Evolutionary conservation across 2,329 filamentous ascomycete genomes (phyloP), one percentile per base, ranked within the genome.

Genomic region (Aspergillus fischeri): DNA sequence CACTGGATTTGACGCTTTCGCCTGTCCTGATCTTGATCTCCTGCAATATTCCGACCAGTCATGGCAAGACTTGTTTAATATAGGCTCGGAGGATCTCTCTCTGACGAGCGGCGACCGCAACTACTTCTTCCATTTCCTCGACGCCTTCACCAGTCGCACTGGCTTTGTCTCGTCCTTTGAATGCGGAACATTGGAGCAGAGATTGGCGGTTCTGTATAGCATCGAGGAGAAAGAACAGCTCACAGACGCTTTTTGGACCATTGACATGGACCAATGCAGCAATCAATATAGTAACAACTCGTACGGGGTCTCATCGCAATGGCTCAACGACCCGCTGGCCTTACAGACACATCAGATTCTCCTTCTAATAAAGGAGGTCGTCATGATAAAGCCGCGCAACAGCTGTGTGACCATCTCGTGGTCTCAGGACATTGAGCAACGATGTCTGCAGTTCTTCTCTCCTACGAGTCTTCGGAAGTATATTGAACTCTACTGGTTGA

Each of bases 121-220:
- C 53, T 11, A 69, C 65, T 60, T 58, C 8, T 48, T 67, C 14
- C 59, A 62, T 4, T 76, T 75, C 48, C 62, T 76, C 1, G 65
- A 67, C 45, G 66, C 70, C 44, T 75, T 75, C 53, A 75, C 73
- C 14, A 73, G 71, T 54, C 64, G 70, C 25, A 73, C 70, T 0
- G 74, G 74, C 1, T 60, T 75, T 8, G 65, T 73, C 1, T 58
- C 62, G 11, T 74, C 72, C 11, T 76, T 75, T 57, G 73, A 75
- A 29, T 75, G 73, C 29, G 71, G 69, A 3, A 74, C 71, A 1
- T 60, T 67, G 2, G 56, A 62, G 5, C 68, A 75, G 47, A 61
- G 73, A n/a, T 65, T 69, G 25, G 61, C 68, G 42, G 60, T 69
- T 14, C 52, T 69, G 1, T 45, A 47, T 41, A 27, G 10, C 11